Evolutionary conservation across 2,329 filamentous ascomycete genomes (phyloP), one percentile per base, ranked within the genome.

Genomic region (Allantophomopsis cytisporea): DNA sequence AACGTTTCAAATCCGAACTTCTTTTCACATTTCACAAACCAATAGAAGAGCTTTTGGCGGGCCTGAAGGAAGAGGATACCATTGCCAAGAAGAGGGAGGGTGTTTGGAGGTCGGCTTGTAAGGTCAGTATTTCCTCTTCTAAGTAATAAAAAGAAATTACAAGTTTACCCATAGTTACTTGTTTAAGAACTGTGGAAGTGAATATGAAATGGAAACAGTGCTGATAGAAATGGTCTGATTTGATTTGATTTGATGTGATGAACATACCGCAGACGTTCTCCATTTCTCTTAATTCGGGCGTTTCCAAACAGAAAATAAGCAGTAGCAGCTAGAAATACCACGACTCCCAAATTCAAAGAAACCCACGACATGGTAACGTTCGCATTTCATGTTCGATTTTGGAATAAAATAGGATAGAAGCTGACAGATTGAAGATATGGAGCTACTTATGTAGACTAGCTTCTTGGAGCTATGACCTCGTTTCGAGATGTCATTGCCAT

Each of bases 21-120:
- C 11, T 60, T 63, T 51, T 78, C 71, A 47, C 72, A 76, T 46
- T 62, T 64, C 36, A 69, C 63, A 50, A 80, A 80, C 76, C 75
- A 80, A 7, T 65, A 57, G 45, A 80, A 75, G 5, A 80, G 64
- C 39, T 65, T 68, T 49, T 78, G 69, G 3, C 76, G 67, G 2
- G 70, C 62, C 48, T 69, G 72, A 1, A 80, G 59, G 49, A 80
- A 80, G 7, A 70, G 54, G 35, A 80, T 62, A 5, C 75, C 76
- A 47, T 80, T 79, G 18, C 75, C 76, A 4, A 68, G 60, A 2
- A 80, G 42, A 0, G 74, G 76, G 4, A 58, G 47, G 10, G 53
- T 55, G 38, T 55, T 52, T 39, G 53, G 50, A 23, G 55, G 51
- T 15, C 47, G 45, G 43, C 55, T 57, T 28, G 30, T 7, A 39